Conservation (phyloP, 1,284 basidiomycete genomes). For the Anthracocystis panici-leucophaei region DNA sequence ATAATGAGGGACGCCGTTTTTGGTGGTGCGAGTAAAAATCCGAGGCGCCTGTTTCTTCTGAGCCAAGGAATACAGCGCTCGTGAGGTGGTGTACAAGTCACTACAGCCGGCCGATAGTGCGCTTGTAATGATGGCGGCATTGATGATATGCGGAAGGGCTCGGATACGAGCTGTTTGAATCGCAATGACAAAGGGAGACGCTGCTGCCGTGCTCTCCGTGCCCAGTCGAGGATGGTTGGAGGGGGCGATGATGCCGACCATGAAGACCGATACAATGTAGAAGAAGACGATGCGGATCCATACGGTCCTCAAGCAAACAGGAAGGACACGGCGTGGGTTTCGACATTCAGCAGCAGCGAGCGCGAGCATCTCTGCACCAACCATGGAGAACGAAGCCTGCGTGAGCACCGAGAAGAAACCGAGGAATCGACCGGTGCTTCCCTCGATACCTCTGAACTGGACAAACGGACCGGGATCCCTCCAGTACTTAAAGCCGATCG, state of each 20-base stretch:
- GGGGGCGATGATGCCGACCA: constrained; percentile 52
- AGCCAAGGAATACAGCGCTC: constrained; percentile 81
- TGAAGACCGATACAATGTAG: constrained; percentile 71
- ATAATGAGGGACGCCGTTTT: constrained; percentile 80
- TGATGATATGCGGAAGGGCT: constrained; percentile 74
- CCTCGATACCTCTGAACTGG: constrained; percentile 70
- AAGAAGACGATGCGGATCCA: constrained; percentile 59
- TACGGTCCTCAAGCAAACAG: constrained; percentile 49
- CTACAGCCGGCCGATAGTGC: constrained; percentile 87
- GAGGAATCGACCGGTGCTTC: constrained; percentile 71
- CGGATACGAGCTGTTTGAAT: constrained; percentile 67
- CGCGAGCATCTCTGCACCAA: constrained; percentile 85
- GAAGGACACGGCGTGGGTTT: constrained; percentile 69
- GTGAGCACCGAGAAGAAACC: constrained; percentile 68
- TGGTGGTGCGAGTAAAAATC: constrained; percentile 78
- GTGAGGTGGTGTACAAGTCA: constrained; percentile 83
- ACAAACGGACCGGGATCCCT: constrained; percentile 71
- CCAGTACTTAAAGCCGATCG: constrained; percentile 56
- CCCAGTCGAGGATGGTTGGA: constrained; percentile 49
- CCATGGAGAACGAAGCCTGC: constrained; percentile 83
- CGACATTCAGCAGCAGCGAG: constrained; percentile 79
- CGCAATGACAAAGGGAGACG: constrained; percentile 67
- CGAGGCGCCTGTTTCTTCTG: constrained; percentile 79
- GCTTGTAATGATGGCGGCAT: constrained; percentile 80
- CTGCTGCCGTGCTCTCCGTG: constrained; percentile 27